These are phyloP conservation scores for Yamadazyma takamatsuzukensis DNA, from an alignment of 805 yeast genomes.

Conservation along the genomic window DNA sequence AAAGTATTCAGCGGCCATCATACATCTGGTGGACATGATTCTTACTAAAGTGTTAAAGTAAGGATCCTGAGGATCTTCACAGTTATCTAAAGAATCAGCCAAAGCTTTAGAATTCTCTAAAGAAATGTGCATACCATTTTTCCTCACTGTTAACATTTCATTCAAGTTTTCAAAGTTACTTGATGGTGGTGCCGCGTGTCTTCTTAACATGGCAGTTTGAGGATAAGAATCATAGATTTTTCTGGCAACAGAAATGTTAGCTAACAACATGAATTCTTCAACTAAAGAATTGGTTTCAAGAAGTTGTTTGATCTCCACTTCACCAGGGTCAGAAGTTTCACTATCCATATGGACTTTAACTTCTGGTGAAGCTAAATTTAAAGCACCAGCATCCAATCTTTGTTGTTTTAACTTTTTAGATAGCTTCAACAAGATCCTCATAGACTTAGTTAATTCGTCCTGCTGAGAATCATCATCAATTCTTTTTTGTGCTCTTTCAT, in stretches of 20 bases:
- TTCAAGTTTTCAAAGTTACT: slow-evolving; percentile 86
- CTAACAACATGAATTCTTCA: slow-evolving; percentile 97
- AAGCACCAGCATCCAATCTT: slow-evolving; percentile 91
- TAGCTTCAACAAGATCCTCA: slow-evolving; percentile 75
- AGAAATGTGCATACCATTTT: slow-evolving; percentile 64
- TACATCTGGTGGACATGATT: slow-evolving; percentile 96
- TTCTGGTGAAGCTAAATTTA: slow-evolving; percentile 95
- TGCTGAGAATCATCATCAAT: slow-evolving; percentile 74
- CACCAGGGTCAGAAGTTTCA: slow-evolving; percentile 95
- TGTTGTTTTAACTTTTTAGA: slow-evolving; percentile 82
- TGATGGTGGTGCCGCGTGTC: slow-evolving; percentile 97
- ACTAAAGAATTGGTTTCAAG: slow-evolving; percentile 93
- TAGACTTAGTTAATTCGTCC: slow-evolving; percentile 85
- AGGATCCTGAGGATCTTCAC: slow-evolving; percentile 77
- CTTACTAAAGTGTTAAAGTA: slow-evolving; percentile 91
- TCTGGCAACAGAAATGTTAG: slow-evolving; percentile 92
- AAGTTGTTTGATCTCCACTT: slow-evolving; percentile 85
- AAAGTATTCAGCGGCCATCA: slow-evolving; percentile 99
- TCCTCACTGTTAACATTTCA: slow-evolving; percentile 81
- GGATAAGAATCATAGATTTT: slow-evolving; percentile 92
- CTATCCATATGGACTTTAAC: slow-evolving; percentile 96
- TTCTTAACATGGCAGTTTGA: slow-evolving; percentile 96
- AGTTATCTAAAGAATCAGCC: slow-evolving; percentile 89
- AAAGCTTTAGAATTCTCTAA: slow-evolving; percentile 84
- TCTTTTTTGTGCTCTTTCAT: slow-evolving; percentile 86